A percentile compares a stretch with the other conserved stretches of the same genome.
phyloP scores from a whole-genome alignment of 2,329 filamentous ascomycete genomes.

The Sporothrix dimorphospora region DNA sequence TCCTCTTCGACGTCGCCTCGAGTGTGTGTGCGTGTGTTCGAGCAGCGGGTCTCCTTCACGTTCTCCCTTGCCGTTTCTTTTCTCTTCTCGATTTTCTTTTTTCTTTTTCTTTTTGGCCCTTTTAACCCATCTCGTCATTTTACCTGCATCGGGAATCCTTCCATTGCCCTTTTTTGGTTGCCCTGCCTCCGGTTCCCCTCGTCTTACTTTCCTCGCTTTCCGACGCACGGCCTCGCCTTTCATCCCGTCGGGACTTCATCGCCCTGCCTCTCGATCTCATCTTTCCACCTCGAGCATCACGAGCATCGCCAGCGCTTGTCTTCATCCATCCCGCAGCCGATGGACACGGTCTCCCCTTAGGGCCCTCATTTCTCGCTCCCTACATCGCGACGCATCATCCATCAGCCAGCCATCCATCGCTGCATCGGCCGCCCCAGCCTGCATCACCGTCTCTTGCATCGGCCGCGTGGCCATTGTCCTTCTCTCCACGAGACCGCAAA shows the following conservation, averaged over 20 bases:
- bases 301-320: not conserved
- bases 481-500: not conserved
- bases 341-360: not conserved
- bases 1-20: not conserved
- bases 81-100: not conserved
- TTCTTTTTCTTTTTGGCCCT: not conserved
- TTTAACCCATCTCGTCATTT: slow-evolving; percentile 1
- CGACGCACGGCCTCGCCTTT: slow-evolving; percentile 4
- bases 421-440: not conserved
- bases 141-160: not conserved
- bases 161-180: slow-evolving; percentile 3
- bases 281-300: not conserved
- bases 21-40: slow-evolving; percentile 13
- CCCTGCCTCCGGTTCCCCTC: slow-evolving; percentile 1
- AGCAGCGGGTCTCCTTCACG: slow-evolving; percentile 5
- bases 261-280: not conserved
- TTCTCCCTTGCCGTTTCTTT: not conserved
- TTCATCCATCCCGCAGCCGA: not conserved
- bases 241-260: not conserved
- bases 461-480: not conserved
- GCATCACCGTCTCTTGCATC: slow-evolving; percentile 3
- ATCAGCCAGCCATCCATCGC: not conserved
- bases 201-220: not conserved
- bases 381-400: not conserved
- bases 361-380: not conserved